Conservation (phyloP, 202 grass and related monocot genomes). For the Dendrocalamus latiflorus region DNA sequence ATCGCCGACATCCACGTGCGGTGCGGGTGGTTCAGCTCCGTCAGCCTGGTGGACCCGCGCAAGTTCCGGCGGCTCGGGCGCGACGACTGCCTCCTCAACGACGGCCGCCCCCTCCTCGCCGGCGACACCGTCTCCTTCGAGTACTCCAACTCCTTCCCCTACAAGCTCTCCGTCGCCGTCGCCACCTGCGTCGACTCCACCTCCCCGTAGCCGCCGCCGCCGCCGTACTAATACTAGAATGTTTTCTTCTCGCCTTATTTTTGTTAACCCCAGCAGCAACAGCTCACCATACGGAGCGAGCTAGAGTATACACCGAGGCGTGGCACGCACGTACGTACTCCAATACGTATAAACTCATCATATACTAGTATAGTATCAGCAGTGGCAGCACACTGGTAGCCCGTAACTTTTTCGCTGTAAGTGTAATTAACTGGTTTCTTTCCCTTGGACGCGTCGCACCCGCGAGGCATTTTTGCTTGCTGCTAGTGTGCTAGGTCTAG, state of each 20-base stretch:
- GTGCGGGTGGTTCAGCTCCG: conserved; percentile 91
- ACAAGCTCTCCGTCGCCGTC: no score
- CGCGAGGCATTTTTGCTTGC: neutral
- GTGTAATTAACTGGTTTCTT: neutral
- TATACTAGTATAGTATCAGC: neutral
- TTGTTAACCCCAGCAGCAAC: neutral
- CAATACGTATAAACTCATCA: neutral
- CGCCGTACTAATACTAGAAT: no score
- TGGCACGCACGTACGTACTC: neutral
- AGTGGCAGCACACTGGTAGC: neutral
- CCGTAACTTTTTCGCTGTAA: neutral
- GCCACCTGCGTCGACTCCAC: conserved; percentile 52
- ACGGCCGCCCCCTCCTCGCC: conserved; percentile 57
- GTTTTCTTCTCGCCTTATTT: neutral
- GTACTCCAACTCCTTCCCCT: no score
- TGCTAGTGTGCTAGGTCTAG: neutral
- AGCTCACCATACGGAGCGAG: neutral
- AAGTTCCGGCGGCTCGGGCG: conserved; percentile 62
- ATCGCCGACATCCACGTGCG: no score
- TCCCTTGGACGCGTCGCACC: neutral
- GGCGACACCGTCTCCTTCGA: no score
- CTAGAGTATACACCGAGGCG: neutral
- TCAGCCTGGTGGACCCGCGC: conserved; percentile 57
- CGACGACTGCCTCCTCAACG: conserved; percentile 82
- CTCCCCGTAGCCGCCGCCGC: neutral